Conservation (phyloP, 108 stramenopile species). For the Phaeodactylum tricornutum region DNA sequence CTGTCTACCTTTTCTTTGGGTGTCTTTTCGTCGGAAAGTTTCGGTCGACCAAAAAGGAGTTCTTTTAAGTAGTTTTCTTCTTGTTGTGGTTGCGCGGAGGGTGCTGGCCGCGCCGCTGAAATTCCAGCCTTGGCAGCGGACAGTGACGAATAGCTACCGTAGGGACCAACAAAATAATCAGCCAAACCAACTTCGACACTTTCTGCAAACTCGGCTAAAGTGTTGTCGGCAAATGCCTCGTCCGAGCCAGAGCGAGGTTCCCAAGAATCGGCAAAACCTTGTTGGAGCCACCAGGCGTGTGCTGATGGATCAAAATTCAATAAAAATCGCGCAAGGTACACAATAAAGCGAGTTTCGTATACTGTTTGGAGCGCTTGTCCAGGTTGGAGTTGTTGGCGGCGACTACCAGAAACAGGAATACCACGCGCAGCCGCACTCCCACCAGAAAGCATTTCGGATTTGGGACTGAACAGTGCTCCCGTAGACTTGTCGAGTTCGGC, state of each 20-base stretch:
- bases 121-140: constrained; percentile 62
- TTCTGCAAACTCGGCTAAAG: constrained; percentile 79
- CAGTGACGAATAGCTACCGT: constrained; percentile 67
- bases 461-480: constrained; percentile 54
- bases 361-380: constrained; percentile 56
- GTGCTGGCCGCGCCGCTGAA: constrained; percentile 37
- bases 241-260: constrained; percentile 2
- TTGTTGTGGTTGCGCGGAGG: constrained; percentile 16
- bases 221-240: constrained; percentile 3
- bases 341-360: constrained; percentile 71
- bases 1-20: not conserved
- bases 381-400: constrained; percentile 12
- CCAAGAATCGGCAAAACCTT: constrained; percentile 21
- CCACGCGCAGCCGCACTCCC: constrained; percentile 46
- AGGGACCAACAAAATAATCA: constrained; percentile 82
- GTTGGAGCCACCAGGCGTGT: constrained; percentile 53
- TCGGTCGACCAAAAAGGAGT: constrained; percentile 7
- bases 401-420: constrained; percentile 13
- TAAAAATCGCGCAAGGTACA: constrained; percentile 75
- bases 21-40: not conserved
- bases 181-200: constrained; percentile 75
- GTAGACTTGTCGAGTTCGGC: constrained; percentile 47
- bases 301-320: constrained; percentile 76
- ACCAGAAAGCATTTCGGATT: constrained; percentile 52
- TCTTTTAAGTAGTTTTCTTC: not conserved